A percentile compares a stretch with the other conserved stretches of the same genome.
Evolutionary conservation across 2,329 filamentous ascomycete species (phyloP).

Genomic region (Exophiala spinifera): DNA sequence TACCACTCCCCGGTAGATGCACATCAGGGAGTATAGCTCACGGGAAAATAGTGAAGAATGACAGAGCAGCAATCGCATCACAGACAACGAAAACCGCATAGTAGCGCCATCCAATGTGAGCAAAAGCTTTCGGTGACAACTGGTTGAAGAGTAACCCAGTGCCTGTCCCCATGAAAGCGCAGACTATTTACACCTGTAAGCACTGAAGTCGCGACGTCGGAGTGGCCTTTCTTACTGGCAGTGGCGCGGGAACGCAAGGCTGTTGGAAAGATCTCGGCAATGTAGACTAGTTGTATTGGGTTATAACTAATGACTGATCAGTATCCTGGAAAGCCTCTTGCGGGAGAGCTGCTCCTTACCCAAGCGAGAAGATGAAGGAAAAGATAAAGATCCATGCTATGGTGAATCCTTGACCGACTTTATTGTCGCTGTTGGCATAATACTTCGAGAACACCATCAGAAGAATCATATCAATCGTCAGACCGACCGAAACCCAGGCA

Average conservation of each 20-base stretch:
- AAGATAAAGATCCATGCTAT: slow-evolving; percentile 1
- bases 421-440: slow-evolving; percentile 1
- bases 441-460: slow-evolving; percentile 1
- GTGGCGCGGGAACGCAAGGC: not conserved
- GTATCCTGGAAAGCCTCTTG: not conserved
- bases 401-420: not conserved
- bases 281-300: slow-evolving; percentile 1
- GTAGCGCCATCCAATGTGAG: not conserved
- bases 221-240: not conserved
- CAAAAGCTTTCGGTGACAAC: not conserved
- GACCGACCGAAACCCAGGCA: not conserved
- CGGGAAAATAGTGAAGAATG: not conserved
- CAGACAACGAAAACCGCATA: slow-evolving; percentile 1
- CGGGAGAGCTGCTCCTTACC: not conserved
- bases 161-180: slow-evolving; percentile 1
- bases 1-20: not conserved
- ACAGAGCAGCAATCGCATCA: not conserved
- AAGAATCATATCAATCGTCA: slow-evolving; percentile 1
- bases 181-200: not conserved
- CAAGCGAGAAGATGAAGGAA: not conserved
- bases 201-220: not conserved
- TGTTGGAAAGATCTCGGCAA: slow-evolving; percentile 1
- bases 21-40: not conserved
- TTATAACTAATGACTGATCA: not conserved
- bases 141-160: not conserved